A percentile compares a stretch with the other conserved stretches of the same genome.
phyloP scores from a whole-genome alignment of 2,329 filamentous ascomycete species.

The Neoascochyta sp. region DNA sequence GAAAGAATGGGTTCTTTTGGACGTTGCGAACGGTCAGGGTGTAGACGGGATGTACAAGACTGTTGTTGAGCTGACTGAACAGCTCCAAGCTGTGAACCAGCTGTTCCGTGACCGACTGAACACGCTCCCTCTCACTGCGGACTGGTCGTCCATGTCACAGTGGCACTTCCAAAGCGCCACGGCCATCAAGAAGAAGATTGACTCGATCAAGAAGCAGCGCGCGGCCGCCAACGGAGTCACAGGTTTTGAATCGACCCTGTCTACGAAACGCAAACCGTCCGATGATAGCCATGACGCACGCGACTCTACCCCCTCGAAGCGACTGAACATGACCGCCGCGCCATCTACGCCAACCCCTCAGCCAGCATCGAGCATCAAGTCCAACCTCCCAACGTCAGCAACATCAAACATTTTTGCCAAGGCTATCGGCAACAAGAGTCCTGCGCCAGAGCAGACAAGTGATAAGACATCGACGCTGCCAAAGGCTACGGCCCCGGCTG shows the following conservation, averaged over 20 bases:
- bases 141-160: conserved; percentile 29
- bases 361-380: conserved; percentile 9
- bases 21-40: conserved; percentile 5
- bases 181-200: conserved; percentile 28
- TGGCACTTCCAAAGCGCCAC: conserved; percentile 30
- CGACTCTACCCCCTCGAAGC: conserved; percentile 24
- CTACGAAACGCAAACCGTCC: conserved; percentile 31
- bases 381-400: conserved; percentile 16
- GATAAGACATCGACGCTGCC: conserved; percentile 11
- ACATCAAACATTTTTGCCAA: conserved; percentile 24
- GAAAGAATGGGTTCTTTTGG: conserved; percentile 20
- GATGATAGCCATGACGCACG: conserved; percentile 13
- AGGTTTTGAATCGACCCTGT: conserved; percentile 29
- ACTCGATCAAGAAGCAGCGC: conserved; percentile 26
- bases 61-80: conserved; percentile 15
- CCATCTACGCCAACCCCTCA: conserved; percentile 21
- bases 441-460: conserved; percentile 12
- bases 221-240: conserved; percentile 29
- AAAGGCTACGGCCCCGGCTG: conserved; percentile 7
- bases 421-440: conserved; percentile 19
- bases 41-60: conserved; percentile 12
- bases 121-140: conserved; percentile 19
- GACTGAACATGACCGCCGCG: conserved; percentile 16
- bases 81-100: conserved; percentile 28
- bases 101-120: conserved; percentile 24